Evolutionary conservation across 164 flowering plant genomes (phyloP), one percentile per base, ranked within the genome.

Genomic region (Stephania cephalantha): DNA sequence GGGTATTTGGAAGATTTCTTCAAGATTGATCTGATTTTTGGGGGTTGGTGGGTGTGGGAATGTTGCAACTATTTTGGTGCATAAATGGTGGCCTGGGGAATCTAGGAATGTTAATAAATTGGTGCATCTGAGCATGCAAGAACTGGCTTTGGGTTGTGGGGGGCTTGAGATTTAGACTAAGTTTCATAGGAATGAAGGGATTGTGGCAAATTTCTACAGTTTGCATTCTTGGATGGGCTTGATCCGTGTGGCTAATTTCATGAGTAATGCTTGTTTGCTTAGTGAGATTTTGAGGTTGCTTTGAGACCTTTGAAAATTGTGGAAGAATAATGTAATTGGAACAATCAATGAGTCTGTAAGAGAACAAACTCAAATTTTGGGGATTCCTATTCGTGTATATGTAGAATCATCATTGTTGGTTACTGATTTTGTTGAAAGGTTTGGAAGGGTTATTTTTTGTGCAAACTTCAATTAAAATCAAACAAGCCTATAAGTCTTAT

Each of bases 221-320:
- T 77, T 94, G 76, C 98, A 92, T 86, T 94, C 98, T 20, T 94
- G 98, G 97, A 89, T 92, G 97, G 98, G 97, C 44, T 81, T 94
- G 82, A 70, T 91, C 71, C 90, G 92, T 68, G 58, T 94, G 69
- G 78, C 73, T 25, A 25, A 25, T 25, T 25, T 25, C 25, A 25
- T 25, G 25, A 25, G 25, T 25, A 25, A 25, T 25, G 25, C 25
- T 25, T 25, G 0, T 25, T 25, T 0, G 25, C 25, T 25, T 25
- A 25, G 25, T 25, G 25, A 25, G 25, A 25, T 25, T 25, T 25
- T 25, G 25, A 25, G 25, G 25, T 25, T 25, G 25, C 25, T 25
- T 25, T 25, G 25, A 25, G 25, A 25, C 25, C 0, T 25, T 25
- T 25, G 25, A 25, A 25, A 25, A 25, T 25, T 25, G 25, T 25